phyloP scores from a whole-genome alignment of 768 basidiomycete species.

The Pholiota conissans region DNA sequence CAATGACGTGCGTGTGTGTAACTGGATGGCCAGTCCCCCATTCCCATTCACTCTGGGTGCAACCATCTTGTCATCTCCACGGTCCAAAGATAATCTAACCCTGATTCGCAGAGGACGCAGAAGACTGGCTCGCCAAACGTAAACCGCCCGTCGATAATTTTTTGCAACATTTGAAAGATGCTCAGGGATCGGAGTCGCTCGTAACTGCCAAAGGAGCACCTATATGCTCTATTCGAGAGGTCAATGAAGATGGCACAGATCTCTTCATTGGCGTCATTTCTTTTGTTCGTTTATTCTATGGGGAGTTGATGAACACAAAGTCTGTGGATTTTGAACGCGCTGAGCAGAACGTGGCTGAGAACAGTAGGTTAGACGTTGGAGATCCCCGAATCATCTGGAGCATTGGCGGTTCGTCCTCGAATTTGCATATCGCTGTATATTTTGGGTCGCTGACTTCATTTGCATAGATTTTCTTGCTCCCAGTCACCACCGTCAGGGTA shows the following conservation, averaged over 20 bases:
- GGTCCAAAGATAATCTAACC: background rate
- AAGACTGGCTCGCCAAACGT: slow-evolving; percentile 19
- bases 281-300: slow-evolving; percentile 31
- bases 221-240: slow-evolving; percentile 50
- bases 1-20: slow-evolving; percentile 46
- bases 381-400: slow-evolving; percentile 49
- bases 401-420: slow-evolving; percentile 22
- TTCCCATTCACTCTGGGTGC: slow-evolving; percentile 47
- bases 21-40: slow-evolving; percentile 44
- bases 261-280: slow-evolving; percentile 47
- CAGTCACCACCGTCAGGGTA: slow-evolving; percentile 32
- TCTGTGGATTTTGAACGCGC: slow-evolving; percentile 36
- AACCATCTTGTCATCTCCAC: background rate
- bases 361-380: slow-evolving; percentile 39
- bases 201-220: slow-evolving; percentile 42
- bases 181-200: slow-evolving; percentile 18
- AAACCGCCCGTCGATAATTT: slow-evolving; percentile 27
- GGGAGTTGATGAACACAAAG: slow-evolving; percentile 26
- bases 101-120: slow-evolving; percentile 24
- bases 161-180: slow-evolving; percentile 27
- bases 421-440: background rate
- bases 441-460: background rate
- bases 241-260: slow-evolving; percentile 52
- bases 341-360: slow-evolving; percentile 33
- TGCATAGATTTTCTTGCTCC: slow-evolving; percentile 25